A percentile compares a stretch with the other conserved stretches of the same genome.
Evolutionary conservation across 805 yeast species (phyloP).

Genomic region (Ogataea paraovalis): DNA sequence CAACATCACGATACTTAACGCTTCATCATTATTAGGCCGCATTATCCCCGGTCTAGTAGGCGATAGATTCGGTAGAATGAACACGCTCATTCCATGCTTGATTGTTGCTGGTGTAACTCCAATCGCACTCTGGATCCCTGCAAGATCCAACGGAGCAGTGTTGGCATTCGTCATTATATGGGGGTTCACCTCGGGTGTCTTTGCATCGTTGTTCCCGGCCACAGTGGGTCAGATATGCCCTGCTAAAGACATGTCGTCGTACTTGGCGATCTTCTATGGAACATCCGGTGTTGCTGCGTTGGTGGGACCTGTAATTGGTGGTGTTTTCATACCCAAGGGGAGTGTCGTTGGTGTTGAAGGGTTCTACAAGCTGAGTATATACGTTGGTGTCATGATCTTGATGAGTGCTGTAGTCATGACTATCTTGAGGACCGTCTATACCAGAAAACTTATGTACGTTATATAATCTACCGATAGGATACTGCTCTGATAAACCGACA

Average conservation of each 20-base stretch:
- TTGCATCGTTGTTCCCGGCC: constrained; percentile 31
- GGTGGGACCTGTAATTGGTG: constrained; percentile 34
- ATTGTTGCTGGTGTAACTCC: constrained; percentile 33
- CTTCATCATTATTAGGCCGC: constrained; percentile 48
- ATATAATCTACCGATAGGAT: background rate
- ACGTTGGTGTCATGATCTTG: constrained; percentile 29
- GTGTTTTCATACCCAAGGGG: constrained; percentile 28
- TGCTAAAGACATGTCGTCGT: constrained; percentile 27
- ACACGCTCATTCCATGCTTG: constrained; percentile 31
- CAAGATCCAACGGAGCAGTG: constrained; percentile 39
- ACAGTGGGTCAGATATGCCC: constrained; percentile 32
- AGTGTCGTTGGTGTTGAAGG: constrained; percentile 18
- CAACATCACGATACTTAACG: constrained; percentile 37
- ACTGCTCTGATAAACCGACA: too few species aligned
- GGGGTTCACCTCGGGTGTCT: constrained; percentile 33
- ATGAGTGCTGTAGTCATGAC: constrained; percentile 9
- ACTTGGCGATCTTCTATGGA: constrained; percentile 28
- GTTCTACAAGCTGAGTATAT: constrained; percentile 26
- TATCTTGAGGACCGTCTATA: constrained; percentile 4
- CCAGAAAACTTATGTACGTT: constrained; percentile 1
- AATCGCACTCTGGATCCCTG: constrained; percentile 46
- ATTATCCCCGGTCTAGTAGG: constrained; percentile 46
- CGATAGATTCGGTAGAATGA: constrained; percentile 41
- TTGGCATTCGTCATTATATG: constrained; percentile 31
- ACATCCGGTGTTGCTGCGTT: constrained; percentile 29